Evolutionary conservation across 2,329 filamentous ascomycete genomes (phyloP).

Genomic region (Cercospora nicotianae): DNA sequence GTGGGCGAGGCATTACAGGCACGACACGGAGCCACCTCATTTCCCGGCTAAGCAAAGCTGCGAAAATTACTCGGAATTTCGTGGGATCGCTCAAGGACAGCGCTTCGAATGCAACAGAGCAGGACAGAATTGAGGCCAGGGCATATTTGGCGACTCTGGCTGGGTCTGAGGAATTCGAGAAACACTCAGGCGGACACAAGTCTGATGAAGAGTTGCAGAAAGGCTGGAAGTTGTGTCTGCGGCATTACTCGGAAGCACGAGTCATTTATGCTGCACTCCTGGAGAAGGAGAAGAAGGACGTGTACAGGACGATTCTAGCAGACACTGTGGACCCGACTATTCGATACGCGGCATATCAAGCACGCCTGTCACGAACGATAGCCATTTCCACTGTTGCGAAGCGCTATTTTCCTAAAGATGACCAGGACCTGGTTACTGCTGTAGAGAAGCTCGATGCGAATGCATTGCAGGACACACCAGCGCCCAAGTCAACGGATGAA

Average conservation of each 20-base stretch:
- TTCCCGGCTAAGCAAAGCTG: conserved; percentile 80
- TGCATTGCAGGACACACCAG: conserved; percentile 60
- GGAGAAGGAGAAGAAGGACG: conserved; percentile 66
- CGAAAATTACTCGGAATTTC: conserved; percentile 67
- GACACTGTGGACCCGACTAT: conserved; percentile 90
- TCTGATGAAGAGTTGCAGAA: conserved; percentile 39
- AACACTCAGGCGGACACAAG: conserved; percentile 57
- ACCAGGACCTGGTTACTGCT: conserved; percentile 61
- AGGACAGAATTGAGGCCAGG: conserved; percentile 78
- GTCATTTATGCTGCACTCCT: conserved; percentile 80
- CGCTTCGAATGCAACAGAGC: conserved; percentile 64
- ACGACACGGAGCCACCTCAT: conserved; percentile 84
- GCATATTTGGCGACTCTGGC: conserved; percentile 77
- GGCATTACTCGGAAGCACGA: conserved; percentile 71
- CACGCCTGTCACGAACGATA: conserved; percentile 81
- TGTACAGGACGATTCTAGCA: conserved; percentile 81
- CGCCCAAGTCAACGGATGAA: conserved; percentile 31
- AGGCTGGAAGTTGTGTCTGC: conserved; percentile 76
- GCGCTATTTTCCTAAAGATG: conserved; percentile 70
- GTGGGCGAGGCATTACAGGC: conserved; percentile 71
- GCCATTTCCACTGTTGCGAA: conserved; percentile 76
- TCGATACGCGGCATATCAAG: conserved; percentile 89
- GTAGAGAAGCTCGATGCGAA: conserved; percentile 70
- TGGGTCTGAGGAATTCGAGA: conserved; percentile 81
- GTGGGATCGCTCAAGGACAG: conserved; percentile 65